These are phyloP conservation scores for Aegle marmelos DNA, from an alignment of 345 rosid species.

Conservation along the genomic window DNA sequence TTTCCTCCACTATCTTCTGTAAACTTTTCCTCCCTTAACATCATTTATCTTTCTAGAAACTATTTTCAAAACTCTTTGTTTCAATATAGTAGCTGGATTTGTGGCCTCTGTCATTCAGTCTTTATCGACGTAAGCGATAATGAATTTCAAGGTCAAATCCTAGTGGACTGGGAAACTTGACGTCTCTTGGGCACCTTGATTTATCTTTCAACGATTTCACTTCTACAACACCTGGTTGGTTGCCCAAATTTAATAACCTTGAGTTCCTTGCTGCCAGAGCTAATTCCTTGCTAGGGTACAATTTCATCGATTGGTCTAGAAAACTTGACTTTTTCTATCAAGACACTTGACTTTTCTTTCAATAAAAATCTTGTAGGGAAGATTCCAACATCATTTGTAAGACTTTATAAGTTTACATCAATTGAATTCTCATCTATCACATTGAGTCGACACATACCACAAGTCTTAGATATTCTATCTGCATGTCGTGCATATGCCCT, in stretches of 20 bases:
- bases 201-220: background rate
- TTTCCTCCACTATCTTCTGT: background rate
- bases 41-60: background rate
- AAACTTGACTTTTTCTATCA: background rate
- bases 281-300: background rate
- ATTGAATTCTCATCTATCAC: background rate
- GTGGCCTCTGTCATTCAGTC: background rate
- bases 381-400: background rate
- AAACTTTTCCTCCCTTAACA: background rate
- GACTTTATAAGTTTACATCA: background rate
- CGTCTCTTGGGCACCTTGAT: background rate
- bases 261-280: background rate
- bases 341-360: background rate
- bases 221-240: background rate
- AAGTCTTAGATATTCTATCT: background rate
- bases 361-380: background rate
- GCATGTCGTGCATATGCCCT: background rate
- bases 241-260: background rate
- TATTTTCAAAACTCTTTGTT: background rate
- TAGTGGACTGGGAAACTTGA: background rate
- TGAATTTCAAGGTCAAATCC: background rate
- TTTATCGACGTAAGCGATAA: background rate
- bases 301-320: background rate
- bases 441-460: background rate
- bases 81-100: background rate